phyloP scores from a whole-genome alignment of 2,329 filamentous ascomycete genomes.

The Hymenoscyphus linearis region DNA sequence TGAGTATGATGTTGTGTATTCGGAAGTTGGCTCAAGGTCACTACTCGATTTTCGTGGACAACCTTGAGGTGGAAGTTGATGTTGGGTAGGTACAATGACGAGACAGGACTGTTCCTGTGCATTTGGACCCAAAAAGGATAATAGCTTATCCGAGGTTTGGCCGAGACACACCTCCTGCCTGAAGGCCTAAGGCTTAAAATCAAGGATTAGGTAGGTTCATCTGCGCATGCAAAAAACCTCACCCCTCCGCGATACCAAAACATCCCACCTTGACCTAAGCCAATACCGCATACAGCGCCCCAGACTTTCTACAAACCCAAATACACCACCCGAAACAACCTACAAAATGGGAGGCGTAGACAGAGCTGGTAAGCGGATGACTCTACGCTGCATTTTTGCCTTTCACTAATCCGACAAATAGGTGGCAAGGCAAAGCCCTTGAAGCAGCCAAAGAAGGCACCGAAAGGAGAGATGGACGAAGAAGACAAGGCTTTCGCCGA shows the following conservation, averaged over 20 bases:
- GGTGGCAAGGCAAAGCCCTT: slow-evolving; percentile 79
- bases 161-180: too few species aligned
- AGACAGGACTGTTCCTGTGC: background rate
- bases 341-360: slow-evolving; percentile 59
- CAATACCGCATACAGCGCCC: slow-evolving; percentile 1
- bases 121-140: too few species aligned
- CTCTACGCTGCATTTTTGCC: background rate
- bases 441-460: slow-evolving; percentile 82
- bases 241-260: slow-evolving; percentile 17
- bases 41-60: background rate
- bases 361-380: slow-evolving; percentile 52
- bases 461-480: slow-evolving; percentile 73
- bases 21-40: background rate
- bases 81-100: background rate
- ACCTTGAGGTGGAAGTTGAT: background rate
- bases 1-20: background rate
- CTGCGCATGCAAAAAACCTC: background rate
- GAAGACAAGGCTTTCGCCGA: slow-evolving; percentile 77
- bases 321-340: slow-evolving; percentile 35
- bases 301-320: background rate
- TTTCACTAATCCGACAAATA: slow-evolving; percentile 34
- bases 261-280: slow-evolving; percentile 9
- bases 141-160: too few species aligned
- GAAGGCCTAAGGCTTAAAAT: too few species aligned
- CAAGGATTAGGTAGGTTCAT: background rate